Conservation (phyloP, 805 yeast genomes). For the Candida verbasci region DNA sequence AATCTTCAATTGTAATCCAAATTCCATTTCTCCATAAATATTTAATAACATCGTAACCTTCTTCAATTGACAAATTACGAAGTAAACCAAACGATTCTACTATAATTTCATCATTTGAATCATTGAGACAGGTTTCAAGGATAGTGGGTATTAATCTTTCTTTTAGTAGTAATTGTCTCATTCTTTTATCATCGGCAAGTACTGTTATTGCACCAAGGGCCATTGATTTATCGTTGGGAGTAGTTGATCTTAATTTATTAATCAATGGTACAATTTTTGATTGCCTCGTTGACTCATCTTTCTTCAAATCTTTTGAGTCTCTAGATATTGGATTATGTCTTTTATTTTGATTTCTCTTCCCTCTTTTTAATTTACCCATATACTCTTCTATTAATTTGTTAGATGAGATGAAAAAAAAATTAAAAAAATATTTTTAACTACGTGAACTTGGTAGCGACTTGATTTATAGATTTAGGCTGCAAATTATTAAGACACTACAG, state of each 20-base stretch:
- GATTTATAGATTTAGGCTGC: no score
- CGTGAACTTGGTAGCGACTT: slow-evolving; percentile 1
- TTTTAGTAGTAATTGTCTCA: slow-evolving; percentile 62
- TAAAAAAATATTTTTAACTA: background rate
- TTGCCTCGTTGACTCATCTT: slow-evolving; percentile 46
- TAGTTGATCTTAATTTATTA: slow-evolving; percentile 54
- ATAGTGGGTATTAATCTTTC: slow-evolving; percentile 65
- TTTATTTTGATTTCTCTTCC: slow-evolving; percentile 34
- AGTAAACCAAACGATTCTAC: slow-evolving; percentile 79
- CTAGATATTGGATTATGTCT: slow-evolving; percentile 32
- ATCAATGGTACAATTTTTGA: slow-evolving; percentile 67
- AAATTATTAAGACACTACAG: no score
- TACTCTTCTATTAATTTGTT: background rate
- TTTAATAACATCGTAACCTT: slow-evolving; percentile 78
- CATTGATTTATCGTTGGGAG: slow-evolving; percentile 71
- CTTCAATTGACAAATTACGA: slow-evolving; percentile 76
- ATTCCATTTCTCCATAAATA: slow-evolving; percentile 76
- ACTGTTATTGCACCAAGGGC: slow-evolving; percentile 72
- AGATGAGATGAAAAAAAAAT: slow-evolving; percentile 1
- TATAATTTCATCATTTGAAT: slow-evolving; percentile 66
- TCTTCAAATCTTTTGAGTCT: slow-evolving; percentile 16
- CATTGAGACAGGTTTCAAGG: slow-evolving; percentile 61
- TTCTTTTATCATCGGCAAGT: slow-evolving; percentile 61
- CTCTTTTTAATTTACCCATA: slow-evolving; percentile 77
- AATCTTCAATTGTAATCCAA: slow-evolving; percentile 55